Evolutionary conservation across 2,329 filamentous ascomycete species (phyloP).

Genomic region (Ceratocystis huliohia): DNA sequence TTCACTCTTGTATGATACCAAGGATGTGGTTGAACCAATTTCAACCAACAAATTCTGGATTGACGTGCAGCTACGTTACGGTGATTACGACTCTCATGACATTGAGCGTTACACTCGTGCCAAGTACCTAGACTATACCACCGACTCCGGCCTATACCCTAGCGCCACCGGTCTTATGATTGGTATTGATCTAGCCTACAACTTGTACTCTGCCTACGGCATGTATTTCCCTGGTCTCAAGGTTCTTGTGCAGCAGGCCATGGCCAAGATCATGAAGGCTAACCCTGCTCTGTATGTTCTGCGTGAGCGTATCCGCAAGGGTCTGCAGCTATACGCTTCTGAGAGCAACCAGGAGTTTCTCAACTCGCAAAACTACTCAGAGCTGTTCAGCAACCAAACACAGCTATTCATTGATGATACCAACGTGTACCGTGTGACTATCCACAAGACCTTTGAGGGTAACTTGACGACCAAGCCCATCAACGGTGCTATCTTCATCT

Average conservation of each 20-base stretch:
- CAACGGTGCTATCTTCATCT: conserved; percentile 99
- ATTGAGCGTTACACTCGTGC: conserved; percentile 95
- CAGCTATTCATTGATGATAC: conserved; percentile 99
- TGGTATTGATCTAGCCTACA: conserved; percentile 93
- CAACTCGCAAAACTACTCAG: conserved; percentile 98
- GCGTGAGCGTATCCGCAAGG: conserved; percentile 94
- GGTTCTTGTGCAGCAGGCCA: conserved; percentile 88
- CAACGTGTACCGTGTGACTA: conserved; percentile 97
- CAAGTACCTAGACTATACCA: conserved; percentile 98
- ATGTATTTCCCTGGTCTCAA: conserved; percentile 98
- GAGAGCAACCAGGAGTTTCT: conserved; percentile 99
- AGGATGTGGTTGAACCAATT: conserved; percentile 84
- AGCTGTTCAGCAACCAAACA: conserved; percentile 97
- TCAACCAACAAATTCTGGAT: conserved; percentile 99
- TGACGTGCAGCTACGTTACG: conserved; percentile 90
- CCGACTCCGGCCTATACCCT: conserved; percentile 96
- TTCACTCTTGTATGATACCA: conserved; percentile 87
- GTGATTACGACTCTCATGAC: conserved; percentile 97
- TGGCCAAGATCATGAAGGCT: conserved; percentile 99
- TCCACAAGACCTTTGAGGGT: conserved; percentile 98
- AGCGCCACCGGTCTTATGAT: conserved; percentile 96
- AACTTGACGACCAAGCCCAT: conserved; percentile 99
- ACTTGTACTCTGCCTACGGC: conserved; percentile 93
- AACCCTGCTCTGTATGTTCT: conserved; percentile 94
- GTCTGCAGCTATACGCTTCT: conserved; percentile 91